Evolutionary conservation across 805 yeast genomes (phyloP).

Genomic region (Saturnispora sekii): DNA sequence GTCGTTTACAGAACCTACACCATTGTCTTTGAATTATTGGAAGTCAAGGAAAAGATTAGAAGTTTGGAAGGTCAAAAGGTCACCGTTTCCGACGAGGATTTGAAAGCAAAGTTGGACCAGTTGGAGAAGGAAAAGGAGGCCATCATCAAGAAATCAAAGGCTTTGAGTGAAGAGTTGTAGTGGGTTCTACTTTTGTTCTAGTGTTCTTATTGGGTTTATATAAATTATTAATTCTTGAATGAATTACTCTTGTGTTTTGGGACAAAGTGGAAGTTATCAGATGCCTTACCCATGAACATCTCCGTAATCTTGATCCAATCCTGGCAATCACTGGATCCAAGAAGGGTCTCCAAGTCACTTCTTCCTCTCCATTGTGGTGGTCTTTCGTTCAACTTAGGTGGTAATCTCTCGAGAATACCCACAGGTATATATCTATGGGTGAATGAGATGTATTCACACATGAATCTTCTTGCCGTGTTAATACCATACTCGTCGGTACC

Average conservation of each 20-base stretch:
- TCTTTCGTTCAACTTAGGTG: conserved; percentile 84
- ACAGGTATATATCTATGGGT: conserved; percentile 92
- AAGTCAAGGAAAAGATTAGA: conserved; percentile 46
- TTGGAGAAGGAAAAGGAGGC: conserved; percentile 57
- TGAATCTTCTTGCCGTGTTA: conserved; percentile 73
- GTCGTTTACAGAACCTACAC: conserved; percentile 77
- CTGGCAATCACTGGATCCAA: conserved; percentile 74
- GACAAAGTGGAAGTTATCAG: conserved; percentile 61
- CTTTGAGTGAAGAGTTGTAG: conserved; percentile 58
- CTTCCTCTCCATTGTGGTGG: conserved; percentile 93
- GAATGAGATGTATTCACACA: conserved; percentile 92
- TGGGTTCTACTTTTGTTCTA: background rate
- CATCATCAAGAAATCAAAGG: conserved; percentile 64
- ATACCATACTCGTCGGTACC: conserved; percentile 95
- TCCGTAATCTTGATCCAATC: conserved; percentile 97
- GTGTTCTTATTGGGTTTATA: background rate
- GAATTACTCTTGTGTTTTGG: conserved; percentile 97
- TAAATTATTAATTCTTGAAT: conserved; percentile 29
- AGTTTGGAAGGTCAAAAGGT: conserved; percentile 10
- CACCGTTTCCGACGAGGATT: conserved; percentile 16
- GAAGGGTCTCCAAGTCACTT: conserved; percentile 80
- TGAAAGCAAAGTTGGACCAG: conserved; percentile 42
- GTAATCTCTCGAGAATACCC: conserved; percentile 81
- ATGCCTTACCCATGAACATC: conserved; percentile 85
- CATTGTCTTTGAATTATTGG: conserved; percentile 63